These are phyloP conservation scores for Colletotrichum eleusines DNA, from an alignment of 2,329 filamentous ascomycete species.

Conservation along the genomic window DNA sequence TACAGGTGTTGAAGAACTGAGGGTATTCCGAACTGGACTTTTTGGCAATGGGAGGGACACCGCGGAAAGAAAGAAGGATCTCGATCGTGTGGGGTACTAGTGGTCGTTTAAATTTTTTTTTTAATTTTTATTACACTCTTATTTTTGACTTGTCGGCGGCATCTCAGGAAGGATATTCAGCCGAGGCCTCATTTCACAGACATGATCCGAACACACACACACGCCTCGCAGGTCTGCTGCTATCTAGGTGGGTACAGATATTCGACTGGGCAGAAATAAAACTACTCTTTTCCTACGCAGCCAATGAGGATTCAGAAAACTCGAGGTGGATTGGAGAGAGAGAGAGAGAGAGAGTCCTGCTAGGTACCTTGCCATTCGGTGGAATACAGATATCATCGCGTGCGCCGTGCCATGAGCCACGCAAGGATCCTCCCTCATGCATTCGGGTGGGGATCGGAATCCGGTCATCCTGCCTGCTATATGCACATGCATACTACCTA, in stretches of 20 bases:
- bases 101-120: too few relatives aligned
- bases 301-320: background rate
- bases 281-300: background rate
- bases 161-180: background rate
- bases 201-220: background rate
- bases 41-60: background rate
- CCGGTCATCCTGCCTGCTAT: conserved; percentile 16
- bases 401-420: background rate
- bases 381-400: background rate
- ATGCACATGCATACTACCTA: background rate
- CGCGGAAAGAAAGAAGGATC: background rate
- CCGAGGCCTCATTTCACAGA: background rate
- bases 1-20: background rate
- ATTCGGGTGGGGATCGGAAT: background rate
- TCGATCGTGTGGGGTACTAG: too few relatives aligned
- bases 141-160: background rate
- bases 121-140: too few relatives aligned
- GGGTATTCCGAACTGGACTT: background rate
- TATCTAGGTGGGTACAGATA: background rate
- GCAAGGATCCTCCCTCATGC: conserved; percentile 9
- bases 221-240: too few relatives aligned
- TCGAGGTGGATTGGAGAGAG: background rate
- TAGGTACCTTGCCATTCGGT: background rate
- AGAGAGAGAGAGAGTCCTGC: too few relatives aligned
- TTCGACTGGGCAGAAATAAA: background rate